These are phyloP conservation scores for Trichothecium roseum DNA, from an alignment of 2,329 filamentous ascomycete genomes.

Conservation along the genomic window DNA sequence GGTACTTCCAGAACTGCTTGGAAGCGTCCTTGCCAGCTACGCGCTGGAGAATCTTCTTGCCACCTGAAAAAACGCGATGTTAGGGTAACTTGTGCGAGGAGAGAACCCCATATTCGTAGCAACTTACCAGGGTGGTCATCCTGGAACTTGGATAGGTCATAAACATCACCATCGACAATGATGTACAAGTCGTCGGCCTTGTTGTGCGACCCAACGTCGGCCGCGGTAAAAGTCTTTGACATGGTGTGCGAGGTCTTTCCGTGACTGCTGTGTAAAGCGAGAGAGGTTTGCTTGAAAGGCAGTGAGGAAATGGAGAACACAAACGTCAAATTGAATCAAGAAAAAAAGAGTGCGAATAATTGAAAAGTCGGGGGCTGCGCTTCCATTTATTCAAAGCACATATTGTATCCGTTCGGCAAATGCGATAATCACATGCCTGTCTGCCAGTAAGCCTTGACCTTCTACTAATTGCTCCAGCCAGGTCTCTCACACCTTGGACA, in stretches of 20 bases:
- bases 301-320: constrained; percentile 1
- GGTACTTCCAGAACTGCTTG: constrained; percentile 63
- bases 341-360: neutral
- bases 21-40: constrained; percentile 57
- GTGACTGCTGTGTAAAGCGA: neutral
- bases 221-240: constrained; percentile 76
- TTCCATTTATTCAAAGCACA: neutral
- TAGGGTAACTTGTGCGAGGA: no score
- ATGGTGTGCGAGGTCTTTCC: constrained; percentile 40
- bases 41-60: constrained; percentile 54
- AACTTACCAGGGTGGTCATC: constrained; percentile 71
- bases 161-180: constrained; percentile 88
- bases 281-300: neutral
- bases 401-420: neutral
- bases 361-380: neutral
- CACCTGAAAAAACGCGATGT: constrained; percentile 32
- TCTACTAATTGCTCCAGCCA: no score
- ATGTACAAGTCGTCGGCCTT: constrained; percentile 81
- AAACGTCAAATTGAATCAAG: neutral
- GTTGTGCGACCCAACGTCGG: constrained; percentile 87
- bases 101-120: no score
- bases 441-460: neutral
- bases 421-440: constrained; percentile 2
- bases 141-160: constrained; percentile 84
- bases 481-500: no score